These are phyloP conservation scores for Mortierella sp. DNA, from an alignment of 371 early-diverging fungal genomes.

Conservation along the genomic window DNA sequence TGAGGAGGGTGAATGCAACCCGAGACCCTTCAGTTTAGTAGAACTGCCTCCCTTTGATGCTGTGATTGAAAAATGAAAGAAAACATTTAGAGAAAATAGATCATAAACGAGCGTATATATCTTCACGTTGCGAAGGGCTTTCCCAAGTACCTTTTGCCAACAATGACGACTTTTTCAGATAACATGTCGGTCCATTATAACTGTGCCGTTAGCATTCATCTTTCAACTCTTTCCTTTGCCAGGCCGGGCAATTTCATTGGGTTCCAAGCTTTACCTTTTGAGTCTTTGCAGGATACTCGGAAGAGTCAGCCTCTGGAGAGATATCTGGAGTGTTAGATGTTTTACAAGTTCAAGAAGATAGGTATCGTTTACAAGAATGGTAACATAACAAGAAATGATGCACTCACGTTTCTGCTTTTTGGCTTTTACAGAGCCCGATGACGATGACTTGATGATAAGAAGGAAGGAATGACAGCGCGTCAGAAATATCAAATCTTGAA, in stretches of 20 bases:
- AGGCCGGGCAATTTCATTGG: neutral
- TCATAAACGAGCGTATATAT: neutral
- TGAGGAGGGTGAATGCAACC: conserved; percentile 31
- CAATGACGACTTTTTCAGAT: conserved; percentile 17
- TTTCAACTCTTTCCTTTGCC: conserved; percentile 1
- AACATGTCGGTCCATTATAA: neutral
- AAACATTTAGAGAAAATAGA: neutral
- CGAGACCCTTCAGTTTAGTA: conserved; percentile 36
- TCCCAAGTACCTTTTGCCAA: conserved; percentile 29
- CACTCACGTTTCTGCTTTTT: conserved; percentile 45
- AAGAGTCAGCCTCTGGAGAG: conserved; percentile 20
- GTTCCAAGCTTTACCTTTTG: conserved; percentile 17
- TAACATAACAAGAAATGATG: neutral
- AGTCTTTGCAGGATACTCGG: conserved; percentile 31
- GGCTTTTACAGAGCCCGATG: conserved; percentile 25
- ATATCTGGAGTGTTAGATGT: neutral
- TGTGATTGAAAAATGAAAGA: neutral
- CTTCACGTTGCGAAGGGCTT: neutral
- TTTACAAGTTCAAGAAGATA: neutral
- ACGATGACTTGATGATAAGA: neutral
- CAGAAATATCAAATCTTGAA: neutral
- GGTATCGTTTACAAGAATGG: too few species aligned
- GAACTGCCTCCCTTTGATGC: conserved; percentile 40
- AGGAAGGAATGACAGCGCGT: neutral
- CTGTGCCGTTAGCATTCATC: conserved; percentile 5